Evolutionary conservation across 1,284 basidiomycete genomes (phyloP), one percentile per base, ranked within the genome.

Genomic region (Melanopsichium pennsylvanicum): DNA sequence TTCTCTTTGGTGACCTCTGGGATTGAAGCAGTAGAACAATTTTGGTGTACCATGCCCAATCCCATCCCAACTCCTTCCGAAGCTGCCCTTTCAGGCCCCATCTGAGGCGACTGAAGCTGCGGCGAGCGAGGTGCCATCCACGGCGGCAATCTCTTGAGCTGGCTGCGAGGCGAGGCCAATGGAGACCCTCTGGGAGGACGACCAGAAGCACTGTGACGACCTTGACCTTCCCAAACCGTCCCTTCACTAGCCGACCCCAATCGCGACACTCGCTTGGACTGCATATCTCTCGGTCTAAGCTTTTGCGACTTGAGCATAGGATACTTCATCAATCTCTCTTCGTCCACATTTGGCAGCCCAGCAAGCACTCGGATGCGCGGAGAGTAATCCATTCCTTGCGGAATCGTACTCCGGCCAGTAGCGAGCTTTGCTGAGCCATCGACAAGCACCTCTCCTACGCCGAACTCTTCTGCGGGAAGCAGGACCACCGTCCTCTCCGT

Each of bases 41-140:
- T 54, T 33, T 47, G 45, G 15, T 55, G 56, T 36, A 48, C 3
- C 0, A 38, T 48, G 12, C 21, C 27, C 19, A 60, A 57, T 0
- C 44, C 40, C 2, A 51, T 13, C 15, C 25, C 27, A 3, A n/a
- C 23, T 19, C 40, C 34, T 19, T 56, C 56, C 3, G 49, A 60
- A 2, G 43, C 51, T 21, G 54, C 44, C 5, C 42, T 43, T 12
- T 47, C 37, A 3, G 34, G 23, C 26, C 46, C 43, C 35, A 35
- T 13, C 23, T 55, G 31, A 21, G 63, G 52, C 11, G 63, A 52
- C 8, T 56, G 39, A 51, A 67, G 18, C 21, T 52, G 56, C 15
- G 55, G 50, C 21, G 22, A 41, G 18, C 48, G 36, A 5, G 66
- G 58, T 8, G 61, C 61, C 40, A 72, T 58, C 70, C 70, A 72